Evolutionary conservation across 331 rosid genomes (phyloP), one percentile per base, ranked within the genome.

Genomic region (Acacia concinna): DNA sequence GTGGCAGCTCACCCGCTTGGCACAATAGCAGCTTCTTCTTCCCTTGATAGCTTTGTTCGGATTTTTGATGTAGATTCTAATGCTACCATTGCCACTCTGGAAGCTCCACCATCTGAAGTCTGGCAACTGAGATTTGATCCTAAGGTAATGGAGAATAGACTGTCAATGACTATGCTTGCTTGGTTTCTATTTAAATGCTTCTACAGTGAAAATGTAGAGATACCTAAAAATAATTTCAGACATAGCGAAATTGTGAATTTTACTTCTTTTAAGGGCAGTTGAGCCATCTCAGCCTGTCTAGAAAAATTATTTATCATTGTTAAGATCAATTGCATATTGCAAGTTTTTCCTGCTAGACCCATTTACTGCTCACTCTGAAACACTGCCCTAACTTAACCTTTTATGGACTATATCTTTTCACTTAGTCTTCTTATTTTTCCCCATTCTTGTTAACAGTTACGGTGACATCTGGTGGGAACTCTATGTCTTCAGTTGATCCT

Each of bases 121-220:
- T 95, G 97, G 98, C 97, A 95, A 87, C 86, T 95, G 93, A 90
- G 91, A 46, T 92, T 95, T 83, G 93, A 92, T 84, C 96, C 97
- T 52, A 89, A 88, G 96, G 98, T 92, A 49, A 34, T 23, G 40
- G 1, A 1, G 14, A 31, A 31, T 64, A 32, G 18, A 65, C 71
- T 35, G 15, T 65, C 21, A 8, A 65, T 34, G 46, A 65, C 17
- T 65, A 9, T 65, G 71, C 46, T 65, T 65, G 71, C 28, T n/a
- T 34, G 28, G 46, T 65, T 32, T n/a, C 27, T 64, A 3, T 64
- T 20, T 64, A 64, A 34, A 17, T 64, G 70, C 44, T 31, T 34
- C 44, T 7, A 7, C 44, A 3, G 44, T 34, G n/a, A 34, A 14
- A 2, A 21, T 35, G 7, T 35, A n/a, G 20, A 63, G n/a, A 65